Conservation (phyloP, 2,329 filamentous ascomycete genomes). For the Westerdykella sp. region DNA sequence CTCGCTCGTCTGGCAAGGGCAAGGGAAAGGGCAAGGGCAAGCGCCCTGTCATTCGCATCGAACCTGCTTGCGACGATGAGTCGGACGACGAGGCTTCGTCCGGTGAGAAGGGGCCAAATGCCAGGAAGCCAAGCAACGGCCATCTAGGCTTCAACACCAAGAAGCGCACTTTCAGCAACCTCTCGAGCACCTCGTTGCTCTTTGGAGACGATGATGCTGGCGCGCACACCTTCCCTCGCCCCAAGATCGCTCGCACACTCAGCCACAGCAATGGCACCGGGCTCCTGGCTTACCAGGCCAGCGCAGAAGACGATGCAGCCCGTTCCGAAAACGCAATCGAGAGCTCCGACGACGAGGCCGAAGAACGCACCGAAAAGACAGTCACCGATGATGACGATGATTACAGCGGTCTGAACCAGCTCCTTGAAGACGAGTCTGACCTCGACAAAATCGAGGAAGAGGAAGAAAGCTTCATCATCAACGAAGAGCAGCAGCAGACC, state of each 20-base stretch:
- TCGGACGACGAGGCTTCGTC: constrained; percentile 20
- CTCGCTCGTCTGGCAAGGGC: too few species aligned
- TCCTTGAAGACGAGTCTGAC: constrained; percentile 69
- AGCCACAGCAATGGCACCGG: constrained; percentile 30
- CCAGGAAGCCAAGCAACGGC: constrained; percentile 24
- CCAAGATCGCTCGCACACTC: constrained; percentile 33
- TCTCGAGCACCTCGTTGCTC: constrained; percentile 34
- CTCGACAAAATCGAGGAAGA: constrained; percentile 70
- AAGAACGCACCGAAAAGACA: constrained; percentile 5
- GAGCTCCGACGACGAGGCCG: constrained; percentile 16
- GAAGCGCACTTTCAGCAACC: constrained; percentile 37
- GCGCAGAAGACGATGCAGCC: constrained; percentile 13
- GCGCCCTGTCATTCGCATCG: constrained; percentile 32
- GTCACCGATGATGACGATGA: constrained; percentile 40
- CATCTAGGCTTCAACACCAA: constrained; percentile 25
- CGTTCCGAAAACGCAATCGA: constrained; percentile 34
- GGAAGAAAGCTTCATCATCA: constrained; percentile 69
- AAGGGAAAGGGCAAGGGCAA: constrained; percentile 33
- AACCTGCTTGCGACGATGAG: constrained; percentile 27
- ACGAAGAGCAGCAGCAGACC: constrained; percentile 26
- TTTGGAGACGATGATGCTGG: constrained; percentile 31
- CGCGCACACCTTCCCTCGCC: constrained; percentile 30
- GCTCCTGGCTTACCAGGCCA: constrained; percentile 32
- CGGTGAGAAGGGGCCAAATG: constrained; percentile 25
- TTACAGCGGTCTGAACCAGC: constrained; percentile 69